A percentile compares a stretch with the other conserved stretches of the same genome.
These are phyloP conservation scores for Chlorella variabilis DNA, from an alignment of 163 green algal genomes.

Conservation along the genomic window DNA sequence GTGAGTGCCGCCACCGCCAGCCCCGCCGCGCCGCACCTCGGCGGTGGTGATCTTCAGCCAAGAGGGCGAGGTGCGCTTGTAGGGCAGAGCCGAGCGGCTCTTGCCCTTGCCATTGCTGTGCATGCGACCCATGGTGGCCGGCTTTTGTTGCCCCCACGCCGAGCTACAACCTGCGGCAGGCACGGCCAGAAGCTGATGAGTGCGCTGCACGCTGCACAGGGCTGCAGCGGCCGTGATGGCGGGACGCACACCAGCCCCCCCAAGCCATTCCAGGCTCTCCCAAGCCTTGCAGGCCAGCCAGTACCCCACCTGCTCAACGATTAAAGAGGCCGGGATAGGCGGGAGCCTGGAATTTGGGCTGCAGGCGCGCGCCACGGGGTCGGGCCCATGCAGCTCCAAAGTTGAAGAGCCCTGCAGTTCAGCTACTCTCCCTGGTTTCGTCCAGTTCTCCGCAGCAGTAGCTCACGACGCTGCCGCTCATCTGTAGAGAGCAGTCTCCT, in stretches of 20 bases:
- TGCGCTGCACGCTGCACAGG: background rate
- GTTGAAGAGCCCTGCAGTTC: too few species aligned
- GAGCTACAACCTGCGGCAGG: conserved; percentile 9
- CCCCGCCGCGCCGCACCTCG: conserved; percentile 70
- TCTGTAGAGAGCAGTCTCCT: too few species aligned
- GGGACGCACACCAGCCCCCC: too few species aligned
- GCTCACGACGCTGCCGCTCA: too few species aligned
- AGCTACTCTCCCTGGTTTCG: too few species aligned
- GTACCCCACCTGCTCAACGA: conserved; percentile 2
- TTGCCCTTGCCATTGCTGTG: conserved; percentile 92
- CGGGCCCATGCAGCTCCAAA: background rate
- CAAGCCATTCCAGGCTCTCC: too few species aligned
- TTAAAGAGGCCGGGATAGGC: conserved; percentile 10
- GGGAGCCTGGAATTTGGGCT: background rate
- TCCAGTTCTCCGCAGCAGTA: too few species aligned
- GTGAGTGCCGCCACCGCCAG: background rate
- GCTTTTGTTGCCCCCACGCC: conserved; percentile 13
- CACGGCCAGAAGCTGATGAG: too few species aligned
- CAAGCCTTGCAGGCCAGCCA: background rate
- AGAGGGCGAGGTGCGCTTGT: conserved; percentile 91
- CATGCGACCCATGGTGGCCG: conserved; percentile 92
- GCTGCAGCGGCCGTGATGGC: background rate
- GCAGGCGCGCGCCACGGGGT: background rate
- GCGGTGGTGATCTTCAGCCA: conserved; percentile 93
- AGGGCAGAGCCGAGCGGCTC: conserved; percentile 92